A percentile compares a stretch with the other conserved stretches of the same genome.
Conservation (phyloP, 1,284 basidiomycete genomes). For the Naganishia cerealis region DNA sequence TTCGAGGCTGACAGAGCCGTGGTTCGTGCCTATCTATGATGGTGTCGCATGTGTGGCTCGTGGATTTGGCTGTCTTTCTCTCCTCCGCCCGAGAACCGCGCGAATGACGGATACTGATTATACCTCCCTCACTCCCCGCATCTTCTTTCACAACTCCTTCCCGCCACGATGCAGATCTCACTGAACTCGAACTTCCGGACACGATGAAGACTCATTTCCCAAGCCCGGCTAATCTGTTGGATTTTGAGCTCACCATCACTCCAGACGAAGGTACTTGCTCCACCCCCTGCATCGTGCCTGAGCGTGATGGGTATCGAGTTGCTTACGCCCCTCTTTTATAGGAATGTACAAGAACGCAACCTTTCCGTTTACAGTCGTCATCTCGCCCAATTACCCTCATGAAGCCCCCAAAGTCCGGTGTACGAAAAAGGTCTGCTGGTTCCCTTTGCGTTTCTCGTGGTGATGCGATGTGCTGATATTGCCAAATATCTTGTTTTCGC, state of each 20-base stretch:
- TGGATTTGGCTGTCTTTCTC: too few relatives aligned
- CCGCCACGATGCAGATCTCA: constrained; percentile 67
- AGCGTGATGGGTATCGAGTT: background rate
- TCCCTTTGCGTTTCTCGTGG: background rate
- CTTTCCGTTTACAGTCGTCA: constrained; percentile 90
- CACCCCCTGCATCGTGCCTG: background rate
- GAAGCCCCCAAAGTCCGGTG: constrained; percentile 99
- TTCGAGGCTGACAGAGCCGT: too few relatives aligned
- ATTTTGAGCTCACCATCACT: constrained; percentile 90
- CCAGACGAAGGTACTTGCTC: constrained; percentile 83
- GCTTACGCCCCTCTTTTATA: constrained; percentile 46
- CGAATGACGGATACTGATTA: background rate
- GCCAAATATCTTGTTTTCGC: background rate
- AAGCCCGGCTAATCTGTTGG: constrained; percentile 87
- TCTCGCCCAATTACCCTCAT: constrained; percentile 98
- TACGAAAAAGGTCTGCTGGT: constrained; percentile 72
- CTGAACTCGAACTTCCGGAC: constrained; percentile 89
- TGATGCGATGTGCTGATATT: background rate
- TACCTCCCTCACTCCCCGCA: background rate
- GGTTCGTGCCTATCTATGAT: too few relatives aligned
- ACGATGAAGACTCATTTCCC: constrained; percentile 96
- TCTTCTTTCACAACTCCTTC: constrained; percentile 11
- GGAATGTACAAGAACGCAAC: constrained; percentile 97
- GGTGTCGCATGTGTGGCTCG: too few relatives aligned
- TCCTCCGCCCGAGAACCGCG: too few relatives aligned